Percentiles rank a stretch among this genome's conserved stretches.
Evolutionary conservation across 768 basidiomycete genomes (phyloP).

Genomic region (Lentinula raphanica): DNA sequence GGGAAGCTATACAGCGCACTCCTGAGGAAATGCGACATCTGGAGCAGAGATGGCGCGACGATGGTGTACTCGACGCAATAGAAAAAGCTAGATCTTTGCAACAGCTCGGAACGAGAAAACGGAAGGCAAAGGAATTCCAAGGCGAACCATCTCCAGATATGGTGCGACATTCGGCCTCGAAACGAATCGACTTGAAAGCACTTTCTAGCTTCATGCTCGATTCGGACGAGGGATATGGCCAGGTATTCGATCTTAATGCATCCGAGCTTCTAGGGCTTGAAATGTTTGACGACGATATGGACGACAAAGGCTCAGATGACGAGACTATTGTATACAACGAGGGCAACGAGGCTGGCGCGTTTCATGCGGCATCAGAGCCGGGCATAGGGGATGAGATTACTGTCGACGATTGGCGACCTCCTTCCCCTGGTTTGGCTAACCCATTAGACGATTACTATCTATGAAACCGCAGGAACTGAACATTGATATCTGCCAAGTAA

Average conservation of each 20-base stretch:
- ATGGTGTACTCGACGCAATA: background rate
- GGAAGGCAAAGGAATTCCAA: constrained; percentile 9
- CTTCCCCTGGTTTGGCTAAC: constrained; percentile 25
- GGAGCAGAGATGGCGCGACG: constrained; percentile 6
- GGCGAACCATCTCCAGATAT: constrained; percentile 10
- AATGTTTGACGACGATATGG: constrained; percentile 11
- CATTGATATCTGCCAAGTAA: background rate
- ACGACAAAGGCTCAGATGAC: constrained; percentile 8
- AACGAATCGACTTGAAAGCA: constrained; percentile 53
- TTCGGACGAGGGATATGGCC: constrained; percentile 21
- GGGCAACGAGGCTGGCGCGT: background rate
- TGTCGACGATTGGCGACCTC: constrained; percentile 42
- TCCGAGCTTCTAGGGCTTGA: constrained; percentile 12
- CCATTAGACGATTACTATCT: background rate
- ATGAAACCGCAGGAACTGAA: background rate
- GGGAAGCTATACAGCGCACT: constrained; percentile 53
- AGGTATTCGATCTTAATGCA: constrained; percentile 15
- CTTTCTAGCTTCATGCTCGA: constrained; percentile 44
- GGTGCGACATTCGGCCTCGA: constrained; percentile 18
- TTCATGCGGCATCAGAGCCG: background rate
- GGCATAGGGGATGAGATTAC: constrained; percentile 26
- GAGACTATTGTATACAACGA: background rate
- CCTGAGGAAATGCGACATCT: constrained; percentile 48
- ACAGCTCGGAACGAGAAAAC: background rate
- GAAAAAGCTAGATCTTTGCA: background rate